These are phyloP conservation scores for Trichoderma gracile DNA, from an alignment of 2,329 filamentous ascomycete genomes.

Conservation along the genomic window DNA sequence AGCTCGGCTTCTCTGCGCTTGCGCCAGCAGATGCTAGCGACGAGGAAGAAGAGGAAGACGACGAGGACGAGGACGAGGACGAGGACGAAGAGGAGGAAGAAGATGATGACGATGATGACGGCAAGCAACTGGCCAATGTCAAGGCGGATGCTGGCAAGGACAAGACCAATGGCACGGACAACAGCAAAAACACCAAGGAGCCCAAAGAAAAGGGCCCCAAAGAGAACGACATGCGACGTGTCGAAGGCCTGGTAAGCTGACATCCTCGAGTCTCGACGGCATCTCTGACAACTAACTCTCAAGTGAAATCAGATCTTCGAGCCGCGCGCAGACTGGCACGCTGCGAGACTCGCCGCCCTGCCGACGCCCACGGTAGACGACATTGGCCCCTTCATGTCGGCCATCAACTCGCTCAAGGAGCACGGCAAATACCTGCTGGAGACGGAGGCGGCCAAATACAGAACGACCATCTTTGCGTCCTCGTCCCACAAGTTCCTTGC, in stretches of 20 bases:
- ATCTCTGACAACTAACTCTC: constrained; percentile 39
- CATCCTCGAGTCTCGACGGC: constrained; percentile 16
- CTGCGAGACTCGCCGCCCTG: constrained; percentile 45
- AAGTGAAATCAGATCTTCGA: constrained; percentile 52
- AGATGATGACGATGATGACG: constrained; percentile 31
- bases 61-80: constrained; percentile 36
- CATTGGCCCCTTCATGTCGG: constrained; percentile 44
- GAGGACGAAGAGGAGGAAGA: constrained; percentile 31
- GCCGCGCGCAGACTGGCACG: constrained; percentile 60
- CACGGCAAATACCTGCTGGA: constrained; percentile 76
- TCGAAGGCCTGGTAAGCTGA: constrained; percentile 40
- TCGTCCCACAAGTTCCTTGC: constrained; percentile 95
- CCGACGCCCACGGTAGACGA: constrained; percentile 50
- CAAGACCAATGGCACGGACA: neutral
- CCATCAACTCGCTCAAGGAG: constrained; percentile 58
- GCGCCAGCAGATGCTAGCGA: constrained; percentile 41
- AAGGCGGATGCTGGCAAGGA: neutral
- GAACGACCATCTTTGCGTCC: constrained; percentile 70
- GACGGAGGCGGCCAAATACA: constrained; percentile 74
- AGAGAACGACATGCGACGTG: constrained; percentile 31
- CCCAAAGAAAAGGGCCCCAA: constrained; percentile 3
- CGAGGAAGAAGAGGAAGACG: constrained; percentile 38
- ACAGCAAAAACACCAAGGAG: neutral
- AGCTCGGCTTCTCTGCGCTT: constrained; percentile 42
- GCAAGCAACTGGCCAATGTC: constrained; percentile 21